These are phyloP conservation scores for Agaricus blazei DNA, from an alignment of 768 basidiomycete species.

Conservation along the genomic window DNA sequence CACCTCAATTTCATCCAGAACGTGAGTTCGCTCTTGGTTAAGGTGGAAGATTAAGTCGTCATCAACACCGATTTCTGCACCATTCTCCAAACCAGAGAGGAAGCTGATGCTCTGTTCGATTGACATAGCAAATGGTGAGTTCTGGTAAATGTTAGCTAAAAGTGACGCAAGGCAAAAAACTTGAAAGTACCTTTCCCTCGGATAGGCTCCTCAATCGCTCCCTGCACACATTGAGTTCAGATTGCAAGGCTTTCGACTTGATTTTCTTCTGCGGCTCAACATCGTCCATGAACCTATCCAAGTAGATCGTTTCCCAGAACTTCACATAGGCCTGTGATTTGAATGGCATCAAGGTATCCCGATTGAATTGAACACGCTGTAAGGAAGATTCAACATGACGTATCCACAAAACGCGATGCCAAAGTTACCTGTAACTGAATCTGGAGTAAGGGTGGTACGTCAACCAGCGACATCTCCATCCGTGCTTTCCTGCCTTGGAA, in stretches of 20 bases:
- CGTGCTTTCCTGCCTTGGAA: constrained; percentile 81
- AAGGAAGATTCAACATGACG: constrained; percentile 10
- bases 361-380: constrained; percentile 92
- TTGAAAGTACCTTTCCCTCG: constrained; percentile 58
- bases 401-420: neutral
- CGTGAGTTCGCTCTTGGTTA: constrained; percentile 43
- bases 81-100: constrained; percentile 40
- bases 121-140: constrained; percentile 52
- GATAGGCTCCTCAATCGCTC: constrained; percentile 65
- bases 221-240: constrained; percentile 56
- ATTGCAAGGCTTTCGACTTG: constrained; percentile 64
- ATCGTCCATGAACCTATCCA: constrained; percentile 88
- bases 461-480: constrained; percentile 83
- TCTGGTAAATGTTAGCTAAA: constrained; percentile 32
- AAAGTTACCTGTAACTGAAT: constrained; percentile 83
- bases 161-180: neutral
- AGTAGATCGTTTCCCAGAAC: constrained; percentile 79
- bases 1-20: constrained; percentile 53
- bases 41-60: constrained; percentile 50
- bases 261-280: constrained; percentile 68
- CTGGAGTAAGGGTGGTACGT: constrained; percentile 87
- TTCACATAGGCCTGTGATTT: constrained; percentile 96
- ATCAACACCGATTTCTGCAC: constrained; percentile 50
- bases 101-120: constrained; percentile 55
- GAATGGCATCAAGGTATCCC: constrained; percentile 85